Evolutionary conservation across 495 filamentous ascomycete species (phyloP), one percentile per base, ranked within the genome.

Genomic region (Eremomyces bilateralis): DNA sequence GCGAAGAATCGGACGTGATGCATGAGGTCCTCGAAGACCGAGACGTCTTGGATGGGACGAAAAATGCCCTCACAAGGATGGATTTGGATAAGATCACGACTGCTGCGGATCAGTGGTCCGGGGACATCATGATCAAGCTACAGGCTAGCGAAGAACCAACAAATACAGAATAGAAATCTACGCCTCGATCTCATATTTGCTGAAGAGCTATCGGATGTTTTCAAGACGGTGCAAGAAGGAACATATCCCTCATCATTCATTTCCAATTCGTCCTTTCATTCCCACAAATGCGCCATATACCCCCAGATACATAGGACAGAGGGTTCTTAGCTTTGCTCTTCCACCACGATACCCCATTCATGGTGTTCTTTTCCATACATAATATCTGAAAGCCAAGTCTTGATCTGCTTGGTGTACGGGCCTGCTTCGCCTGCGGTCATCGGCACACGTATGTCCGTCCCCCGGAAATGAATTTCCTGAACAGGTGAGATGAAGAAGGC

Each of bases 401-500:
- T 91, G 52, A 91, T 55, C 47, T 65, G 54, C 28, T 58, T 52
- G 2, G 80, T 73, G 53, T 81, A 80, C 1, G 39, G 36, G 15
- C 76, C 77, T 19, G 58, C 64, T 35, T 69, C 60, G 11, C 53
- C 61, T 34, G 69, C 64, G 15, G 49, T 60, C 54, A 72, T 68
- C 24, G 74, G 63, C 33, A 84, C 65, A 32, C 61, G 50, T 20
- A 88, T 60, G 45, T 84, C 73, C 39, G 62, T 55, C 10, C 72
- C 70, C 24, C 71, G 69, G 52, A 76, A 79, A 45, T 73, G 66
- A 48, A 92, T 82, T 19, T 65, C 56, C 6, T 65, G 67, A 24
- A 90, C 68, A 6, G 80, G 71, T 33, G 68, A 68, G 46, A 93
- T 68, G 51, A 91, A 93, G 62, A 65, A 88, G 64, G 84, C 84